Evolutionary conservation across 2,329 filamentous ascomycete genomes (phyloP).

Genomic region (Bertia moriformis): DNA sequence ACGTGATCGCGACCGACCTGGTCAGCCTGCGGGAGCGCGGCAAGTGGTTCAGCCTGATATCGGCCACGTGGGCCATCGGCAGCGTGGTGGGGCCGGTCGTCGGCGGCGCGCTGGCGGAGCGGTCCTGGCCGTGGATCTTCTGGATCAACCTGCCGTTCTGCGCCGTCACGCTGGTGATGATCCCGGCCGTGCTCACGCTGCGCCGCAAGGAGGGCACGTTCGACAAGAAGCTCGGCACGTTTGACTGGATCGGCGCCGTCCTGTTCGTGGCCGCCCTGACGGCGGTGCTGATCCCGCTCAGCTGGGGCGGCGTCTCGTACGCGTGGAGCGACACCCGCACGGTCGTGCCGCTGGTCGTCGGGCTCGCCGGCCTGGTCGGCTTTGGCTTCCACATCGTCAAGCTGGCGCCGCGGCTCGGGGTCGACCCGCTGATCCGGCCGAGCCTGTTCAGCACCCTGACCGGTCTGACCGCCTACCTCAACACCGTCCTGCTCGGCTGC

Average conservation of each 20-base stretch:
- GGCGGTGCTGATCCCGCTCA: constrained; percentile 1
- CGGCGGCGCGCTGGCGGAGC: constrained; percentile 36
- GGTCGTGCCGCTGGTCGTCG: constrained; percentile 34
- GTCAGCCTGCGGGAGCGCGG: constrained; percentile 25
- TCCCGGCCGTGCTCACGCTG: constrained; percentile 10
- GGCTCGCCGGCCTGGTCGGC: constrained; percentile 22
- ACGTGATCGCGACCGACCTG: constrained; percentile 29
- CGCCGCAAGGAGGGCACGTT: not conserved
- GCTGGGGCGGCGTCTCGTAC: constrained; percentile 1
- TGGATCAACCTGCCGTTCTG: constrained; percentile 42
- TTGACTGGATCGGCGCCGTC: not conserved
- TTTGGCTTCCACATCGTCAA: constrained; percentile 32
- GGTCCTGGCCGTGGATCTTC: constrained; percentile 48
- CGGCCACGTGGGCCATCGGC: constrained; percentile 37
- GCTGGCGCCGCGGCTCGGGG: constrained; percentile 13
- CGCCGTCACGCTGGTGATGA: constrained; percentile 24
- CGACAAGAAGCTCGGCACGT: not conserved
- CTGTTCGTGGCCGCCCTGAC: not conserved
- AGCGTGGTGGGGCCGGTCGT: constrained; percentile 34
- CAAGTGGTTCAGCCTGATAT: constrained; percentile 20
- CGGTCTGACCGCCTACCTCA: constrained; percentile 24
- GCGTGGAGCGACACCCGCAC: constrained; percentile 14
- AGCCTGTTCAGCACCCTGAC: constrained; percentile 24
- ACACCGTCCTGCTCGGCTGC: constrained; percentile 30
- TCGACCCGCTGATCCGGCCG: constrained; percentile 26